phyloP scores from a whole-genome alignment of 169 alveolate species.

The Perkinsus marinus region DNA sequence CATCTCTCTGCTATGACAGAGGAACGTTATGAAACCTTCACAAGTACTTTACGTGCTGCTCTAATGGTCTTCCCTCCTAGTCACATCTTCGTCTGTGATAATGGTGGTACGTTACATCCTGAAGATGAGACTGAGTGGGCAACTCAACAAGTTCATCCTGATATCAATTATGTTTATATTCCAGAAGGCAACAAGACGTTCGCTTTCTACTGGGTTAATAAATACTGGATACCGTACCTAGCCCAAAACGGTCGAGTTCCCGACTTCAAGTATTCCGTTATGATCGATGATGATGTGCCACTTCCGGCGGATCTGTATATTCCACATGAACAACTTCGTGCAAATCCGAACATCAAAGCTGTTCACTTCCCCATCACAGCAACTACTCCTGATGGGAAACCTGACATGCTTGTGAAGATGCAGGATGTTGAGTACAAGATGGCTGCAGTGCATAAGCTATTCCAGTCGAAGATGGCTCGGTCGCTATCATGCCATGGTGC shows the following conservation, averaged over 20 bases:
- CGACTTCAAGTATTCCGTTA: background rate
- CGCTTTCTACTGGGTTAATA: background rate
- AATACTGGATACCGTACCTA: background rate
- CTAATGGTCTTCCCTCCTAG: background rate
- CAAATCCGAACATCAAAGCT: background rate
- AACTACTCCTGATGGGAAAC: background rate
- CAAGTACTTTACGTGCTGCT: background rate
- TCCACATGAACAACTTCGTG: background rate
- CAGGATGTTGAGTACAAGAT: background rate
- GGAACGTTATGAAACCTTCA: background rate
- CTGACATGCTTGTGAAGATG: background rate
- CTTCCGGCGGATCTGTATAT: background rate
- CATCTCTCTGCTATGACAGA: background rate
- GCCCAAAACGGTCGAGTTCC: background rate
- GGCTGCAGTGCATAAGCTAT: background rate
- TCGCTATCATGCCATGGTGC: background rate
- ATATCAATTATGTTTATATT: background rate
- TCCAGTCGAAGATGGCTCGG: background rate
- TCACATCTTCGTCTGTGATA: background rate
- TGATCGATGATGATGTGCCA: background rate
- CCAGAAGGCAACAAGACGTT: background rate
- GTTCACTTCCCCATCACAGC: background rate
- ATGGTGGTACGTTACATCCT: background rate
- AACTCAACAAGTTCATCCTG: background rate
- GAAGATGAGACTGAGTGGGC: background rate